Conservation (phyloP, 148 eudicot genomes). For the Fagopyrum esculentum region DNA sequence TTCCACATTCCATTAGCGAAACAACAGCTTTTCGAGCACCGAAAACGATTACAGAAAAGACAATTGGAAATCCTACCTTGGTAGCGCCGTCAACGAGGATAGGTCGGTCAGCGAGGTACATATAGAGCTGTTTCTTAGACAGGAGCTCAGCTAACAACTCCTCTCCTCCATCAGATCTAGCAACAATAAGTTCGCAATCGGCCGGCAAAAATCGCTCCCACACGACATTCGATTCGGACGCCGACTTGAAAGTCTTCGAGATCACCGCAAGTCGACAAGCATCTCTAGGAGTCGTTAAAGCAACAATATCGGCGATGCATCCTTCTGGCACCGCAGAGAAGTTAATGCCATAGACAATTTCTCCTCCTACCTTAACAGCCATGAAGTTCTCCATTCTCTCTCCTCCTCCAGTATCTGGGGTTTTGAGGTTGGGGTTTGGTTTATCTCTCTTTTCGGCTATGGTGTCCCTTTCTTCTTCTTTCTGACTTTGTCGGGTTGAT, state of each 20-base stretch:
- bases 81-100: constrained; percentile 43
- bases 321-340: constrained; percentile 35
- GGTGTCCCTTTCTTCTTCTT: background rate
- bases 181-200: constrained; percentile 31
- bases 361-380: background rate
- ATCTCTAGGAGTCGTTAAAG: constrained; percentile 35
- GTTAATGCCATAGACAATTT: background rate
- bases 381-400: background rate
- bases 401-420: background rate
- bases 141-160: constrained; percentile 8
- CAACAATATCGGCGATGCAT: constrained; percentile 29
- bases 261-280: constrained; percentile 29
- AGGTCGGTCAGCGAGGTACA: constrained; percentile 33
- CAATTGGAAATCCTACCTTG: constrained; percentile 27
- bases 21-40: background rate
- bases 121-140: constrained; percentile 41
- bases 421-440: background rate
- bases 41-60: background rate
- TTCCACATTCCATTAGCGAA: background rate
- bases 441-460: background rate
- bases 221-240: constrained; percentile 43
- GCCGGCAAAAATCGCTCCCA: constrained; percentile 46
- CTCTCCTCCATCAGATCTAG: constrained; percentile 18
- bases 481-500: background rate
- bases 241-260: constrained; percentile 34